Percentiles rank a stretch among this genome's conserved stretches.
phyloP scores from a whole-genome alignment of 352 stramenopile species.

The Pythium aristosporum region DNA sequence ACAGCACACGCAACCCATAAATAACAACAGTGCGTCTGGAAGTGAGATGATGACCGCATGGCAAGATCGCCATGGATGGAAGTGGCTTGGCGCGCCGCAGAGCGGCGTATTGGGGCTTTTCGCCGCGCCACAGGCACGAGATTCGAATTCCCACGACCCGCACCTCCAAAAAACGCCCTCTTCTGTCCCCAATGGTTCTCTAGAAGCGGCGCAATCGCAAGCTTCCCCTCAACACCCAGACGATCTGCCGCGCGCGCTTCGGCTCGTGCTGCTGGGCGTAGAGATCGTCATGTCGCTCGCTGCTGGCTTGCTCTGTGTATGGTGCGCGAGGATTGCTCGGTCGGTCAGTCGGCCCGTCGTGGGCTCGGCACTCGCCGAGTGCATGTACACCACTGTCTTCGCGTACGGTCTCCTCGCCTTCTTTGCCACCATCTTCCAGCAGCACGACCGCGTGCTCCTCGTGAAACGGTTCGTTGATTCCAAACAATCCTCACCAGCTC shows the following conservation, averaged over 20 bases:
- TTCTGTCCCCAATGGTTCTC: background rate
- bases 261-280: slow-evolving; percentile 16
- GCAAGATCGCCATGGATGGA: slow-evolving; percentile 17
- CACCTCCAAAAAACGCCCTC: slow-evolving; percentile 1
- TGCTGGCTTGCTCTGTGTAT: slow-evolving; percentile 20
- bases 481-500: too few relatives aligned
- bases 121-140: background rate
- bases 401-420: slow-evolving; percentile 1
- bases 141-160: background rate
- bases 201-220: background rate
- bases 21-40: too few relatives aligned
- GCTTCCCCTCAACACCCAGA: background rate
- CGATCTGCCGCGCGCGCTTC: slow-evolving; percentile 5
- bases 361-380: background rate
- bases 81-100: slow-evolving; percentile 23
- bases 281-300: slow-evolving; percentile 23
- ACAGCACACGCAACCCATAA: too few relatives aligned
- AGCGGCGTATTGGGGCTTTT: slow-evolving; percentile 25
- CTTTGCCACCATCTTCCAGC: slow-evolving; percentile 21
- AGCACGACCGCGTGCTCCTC: slow-evolving; percentile 6
- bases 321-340: slow-evolving; percentile 17
- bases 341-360: background rate
- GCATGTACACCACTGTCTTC: slow-evolving; percentile 12
- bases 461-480: slow-evolving; percentile 14
- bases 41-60: background rate